These are phyloP conservation scores for Obelidium mucronatum DNA, from an alignment of 192 early-diverging fungal genomes.

Conservation along the genomic window DNA sequence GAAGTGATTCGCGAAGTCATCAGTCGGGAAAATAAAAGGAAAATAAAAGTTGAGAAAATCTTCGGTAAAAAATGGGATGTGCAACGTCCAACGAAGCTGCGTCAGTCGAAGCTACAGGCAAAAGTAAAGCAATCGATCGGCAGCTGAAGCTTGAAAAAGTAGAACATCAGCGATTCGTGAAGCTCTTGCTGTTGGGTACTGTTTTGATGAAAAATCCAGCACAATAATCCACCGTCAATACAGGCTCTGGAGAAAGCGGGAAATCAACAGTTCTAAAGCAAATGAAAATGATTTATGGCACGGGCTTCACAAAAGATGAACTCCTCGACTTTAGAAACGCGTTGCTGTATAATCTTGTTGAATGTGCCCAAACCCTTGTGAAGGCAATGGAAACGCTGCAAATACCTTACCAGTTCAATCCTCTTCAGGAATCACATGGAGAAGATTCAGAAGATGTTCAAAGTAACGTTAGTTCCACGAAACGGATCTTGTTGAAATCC, in stretches of 20 bases:
- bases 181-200: background rate
- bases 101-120: background rate
- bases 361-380: conserved; percentile 38
- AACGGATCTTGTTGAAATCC: too few species aligned
- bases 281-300: conserved; percentile 50
- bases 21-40: too few species aligned
- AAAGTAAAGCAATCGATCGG: background rate
- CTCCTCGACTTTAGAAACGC: conserved; percentile 33
- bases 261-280: conserved; percentile 58
- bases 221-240: background rate
- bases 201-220: background rate
- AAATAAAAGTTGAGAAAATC: too few species aligned
- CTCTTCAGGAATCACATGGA: background rate
- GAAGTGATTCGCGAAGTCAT: conserved; percentile 10
- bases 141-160: background rate
- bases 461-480: too few species aligned
- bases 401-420: conserved; percentile 56
- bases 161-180: background rate
- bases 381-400: conserved; percentile 47
- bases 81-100: background rate
- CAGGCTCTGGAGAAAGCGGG: conserved; percentile 53
- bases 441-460: background rate
- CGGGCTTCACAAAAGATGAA: conserved; percentile 39
- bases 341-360: conserved; percentile 45
- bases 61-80: background rate